Conservation (phyloP, 768 basidiomycete genomes). For the Macrocybe gigantea region DNA sequence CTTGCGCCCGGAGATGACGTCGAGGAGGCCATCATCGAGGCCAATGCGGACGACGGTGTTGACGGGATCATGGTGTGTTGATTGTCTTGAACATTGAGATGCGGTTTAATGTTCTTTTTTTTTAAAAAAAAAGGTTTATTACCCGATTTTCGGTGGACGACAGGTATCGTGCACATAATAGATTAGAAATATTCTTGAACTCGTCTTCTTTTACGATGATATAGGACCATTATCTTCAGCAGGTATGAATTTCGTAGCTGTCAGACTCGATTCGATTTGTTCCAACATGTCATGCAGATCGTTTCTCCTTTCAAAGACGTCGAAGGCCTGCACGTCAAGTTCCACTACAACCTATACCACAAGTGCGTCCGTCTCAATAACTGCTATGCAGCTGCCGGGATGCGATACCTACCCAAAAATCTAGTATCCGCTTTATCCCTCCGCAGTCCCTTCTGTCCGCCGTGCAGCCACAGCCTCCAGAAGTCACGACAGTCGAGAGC, state of each 20-base stretch:
- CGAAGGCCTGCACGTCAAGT: constrained; percentile 95
- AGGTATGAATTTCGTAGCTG: constrained; percentile 36
- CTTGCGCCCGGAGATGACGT: constrained; percentile 81
- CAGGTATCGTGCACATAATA: constrained; percentile 44
- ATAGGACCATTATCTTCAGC: constrained; percentile 96
- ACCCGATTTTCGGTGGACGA: constrained; percentile 88
- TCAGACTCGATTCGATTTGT: background rate
- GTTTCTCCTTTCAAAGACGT: constrained; percentile 97
- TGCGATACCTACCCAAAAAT: constrained; percentile 4
- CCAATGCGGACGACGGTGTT: constrained; percentile 80
- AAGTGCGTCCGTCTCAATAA: constrained; percentile 49
- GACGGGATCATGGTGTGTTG: constrained; percentile 90
- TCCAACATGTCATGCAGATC: constrained; percentile 39
- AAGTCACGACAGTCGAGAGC: constrained; percentile 26
- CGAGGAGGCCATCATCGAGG: constrained; percentile 93
- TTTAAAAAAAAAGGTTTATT: constrained; percentile 65
- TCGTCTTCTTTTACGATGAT: too few species aligned
- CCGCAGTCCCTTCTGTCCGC: constrained; percentile 60
- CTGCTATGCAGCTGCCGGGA: background rate
- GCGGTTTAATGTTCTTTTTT: constrained; percentile 3
- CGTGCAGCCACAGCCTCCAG: constrained; percentile 33
- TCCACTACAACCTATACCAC: constrained; percentile 91
- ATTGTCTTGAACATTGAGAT: constrained; percentile 1
- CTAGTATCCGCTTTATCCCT: constrained; percentile 87
- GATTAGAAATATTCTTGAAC: too few species aligned